These are phyloP conservation scores for Trichoderma asperellum DNA, from an alignment of 2,329 filamentous ascomycete species.

Conservation along the genomic window DNA sequence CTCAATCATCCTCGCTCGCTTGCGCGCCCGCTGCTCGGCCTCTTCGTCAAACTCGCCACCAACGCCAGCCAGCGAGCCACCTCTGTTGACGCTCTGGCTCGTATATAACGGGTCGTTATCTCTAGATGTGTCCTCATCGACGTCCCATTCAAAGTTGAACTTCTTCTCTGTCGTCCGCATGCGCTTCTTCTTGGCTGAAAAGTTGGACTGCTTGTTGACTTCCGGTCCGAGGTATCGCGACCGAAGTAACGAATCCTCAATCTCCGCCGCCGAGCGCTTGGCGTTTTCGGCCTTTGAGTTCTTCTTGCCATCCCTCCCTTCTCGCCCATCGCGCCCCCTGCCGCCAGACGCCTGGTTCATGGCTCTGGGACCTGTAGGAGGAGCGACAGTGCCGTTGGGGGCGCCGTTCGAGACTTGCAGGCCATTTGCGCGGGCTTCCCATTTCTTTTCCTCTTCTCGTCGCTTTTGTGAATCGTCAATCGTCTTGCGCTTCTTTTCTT, in stretches of 20 bases:
- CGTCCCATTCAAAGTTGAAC: slow-evolving; percentile 99
- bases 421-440: slow-evolving; percentile 39
- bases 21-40: slow-evolving; percentile 58
- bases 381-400: slow-evolving; percentile 32
- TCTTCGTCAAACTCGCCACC: slow-evolving; percentile 58
- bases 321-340: slow-evolving; percentile 37
- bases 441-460: slow-evolving; percentile 62
- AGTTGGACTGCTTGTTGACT: slow-evolving; percentile 77
- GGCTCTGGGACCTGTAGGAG: slow-evolving; percentile 74
- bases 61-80: slow-evolving; percentile 51
- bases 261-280: slow-evolving; percentile 58
- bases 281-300: slow-evolving; percentile 42
- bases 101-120: slow-evolving; percentile 76
- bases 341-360: slow-evolving; percentile 54
- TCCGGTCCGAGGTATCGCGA: slow-evolving; percentile 91
- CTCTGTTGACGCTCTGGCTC: slow-evolving; percentile 39
- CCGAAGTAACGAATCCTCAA: slow-evolving; percentile 74
- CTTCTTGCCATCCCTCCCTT: slow-evolving; percentile 52
- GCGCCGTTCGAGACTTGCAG: slow-evolving; percentile 35
- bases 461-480: slow-evolving; percentile 70
- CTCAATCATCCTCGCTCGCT: slow-evolving; percentile 70
- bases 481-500: slow-evolving; percentile 55
- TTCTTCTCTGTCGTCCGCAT: slow-evolving; percentile 92
- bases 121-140: slow-evolving; percentile 79
- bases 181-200: slow-evolving; percentile 95